Evolutionary conservation across 1,284 basidiomycete species (phyloP).

Genomic region (Schizophyllum commune): DNA sequence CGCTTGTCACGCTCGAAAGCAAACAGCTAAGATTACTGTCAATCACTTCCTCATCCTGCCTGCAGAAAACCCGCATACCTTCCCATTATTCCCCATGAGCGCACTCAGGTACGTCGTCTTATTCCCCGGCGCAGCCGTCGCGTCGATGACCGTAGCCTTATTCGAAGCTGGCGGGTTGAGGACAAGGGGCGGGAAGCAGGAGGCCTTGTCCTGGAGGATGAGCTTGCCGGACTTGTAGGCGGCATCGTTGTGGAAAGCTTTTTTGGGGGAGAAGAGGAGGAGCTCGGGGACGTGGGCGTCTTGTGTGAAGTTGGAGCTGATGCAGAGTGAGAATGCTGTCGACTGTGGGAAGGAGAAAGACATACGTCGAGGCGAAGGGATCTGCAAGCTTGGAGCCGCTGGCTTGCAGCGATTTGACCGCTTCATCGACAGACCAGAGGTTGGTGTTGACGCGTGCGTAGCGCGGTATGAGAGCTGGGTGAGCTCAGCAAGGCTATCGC

Average conservation of each 20-base stretch:
- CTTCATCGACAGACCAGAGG: slow-evolving; percentile 56
- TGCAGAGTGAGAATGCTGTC: slow-evolving; percentile 2
- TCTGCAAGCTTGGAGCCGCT: slow-evolving; percentile 44
- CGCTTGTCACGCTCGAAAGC: slow-evolving; percentile 82
- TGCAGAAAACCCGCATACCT: slow-evolving; percentile 36
- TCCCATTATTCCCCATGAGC: slow-evolving; percentile 75
- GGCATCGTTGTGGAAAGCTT: slow-evolving; percentile 52
- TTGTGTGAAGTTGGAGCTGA: slow-evolving; percentile 53
- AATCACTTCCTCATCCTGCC: background rate
- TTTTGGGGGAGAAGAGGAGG: slow-evolving; percentile 65
- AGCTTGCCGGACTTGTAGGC: slow-evolving; percentile 72
- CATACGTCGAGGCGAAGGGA: slow-evolving; percentile 45
- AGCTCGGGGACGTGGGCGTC: slow-evolving; percentile 81
- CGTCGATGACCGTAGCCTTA: slow-evolving; percentile 73
- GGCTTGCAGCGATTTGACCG: slow-evolving; percentile 43
- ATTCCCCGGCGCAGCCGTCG: slow-evolving; percentile 96
- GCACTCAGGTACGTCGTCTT: slow-evolving; percentile 94
- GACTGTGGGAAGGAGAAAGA: slow-evolving; percentile 12
- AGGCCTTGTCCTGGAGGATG: slow-evolving; percentile 96
- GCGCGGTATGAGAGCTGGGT: slow-evolving; percentile 49
- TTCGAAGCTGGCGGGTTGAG: slow-evolving; percentile 53
- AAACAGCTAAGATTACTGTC: slow-evolving; percentile 44
- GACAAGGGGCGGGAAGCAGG: slow-evolving; percentile 89
- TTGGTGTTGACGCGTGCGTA: slow-evolving; percentile 83
- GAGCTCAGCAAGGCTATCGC: background rate